Evolutionary conservation across 768 basidiomycete species (phyloP), one percentile per base, ranked within the genome.

Genomic region (Tricholoma flavovirens): DNA sequence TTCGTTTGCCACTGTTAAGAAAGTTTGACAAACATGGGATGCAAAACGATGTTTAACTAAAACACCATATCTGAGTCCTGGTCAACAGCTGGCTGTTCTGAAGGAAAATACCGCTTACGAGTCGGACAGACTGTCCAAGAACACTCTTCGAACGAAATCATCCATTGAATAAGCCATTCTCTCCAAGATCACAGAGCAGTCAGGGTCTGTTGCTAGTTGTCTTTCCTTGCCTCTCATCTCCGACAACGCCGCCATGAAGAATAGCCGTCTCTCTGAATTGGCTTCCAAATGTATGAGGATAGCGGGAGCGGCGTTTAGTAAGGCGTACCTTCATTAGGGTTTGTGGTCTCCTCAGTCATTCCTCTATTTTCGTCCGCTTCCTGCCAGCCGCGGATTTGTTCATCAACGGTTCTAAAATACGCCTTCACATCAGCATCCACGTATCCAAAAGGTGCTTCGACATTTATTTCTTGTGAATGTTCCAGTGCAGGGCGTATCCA

Each of bases 1-100:
- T 43, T 84, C 78, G 26, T 64, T 65, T 5, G 83, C 82, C 21
- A 91, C 82, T 1, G 78, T 79, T 60, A 98, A 78, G 60, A 97
- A 72, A 1, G 93, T 98, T 69, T 98, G 93, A 63, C 89, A 89
- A 6, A 97, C 95, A 82, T 98, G 95, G 22, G 94, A 96, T 14
- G 88, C 93, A 75, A 97, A 98, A 26, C 94, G 82, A 65, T 98
- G 89, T 64, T 78, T 83, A 26, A 80, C 73, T 24, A 94, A 76
- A 21, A 73, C 65, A 56, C 83, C 83, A 59, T 84, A 88, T 6
- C 90, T 88, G 56, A 14, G 32, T 22, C n/a, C 4, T 6, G 11
- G 15, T 49, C 35, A 58, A 53, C 11, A 26, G 36, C 48, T 48
- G 40, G 58, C 45, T 17, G 5, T 26, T 43, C 21, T 10, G 29